Evolutionary conservation across 2,329 filamentous ascomycete species (phyloP).

Genomic region (Eurotiales sp.): DNA sequence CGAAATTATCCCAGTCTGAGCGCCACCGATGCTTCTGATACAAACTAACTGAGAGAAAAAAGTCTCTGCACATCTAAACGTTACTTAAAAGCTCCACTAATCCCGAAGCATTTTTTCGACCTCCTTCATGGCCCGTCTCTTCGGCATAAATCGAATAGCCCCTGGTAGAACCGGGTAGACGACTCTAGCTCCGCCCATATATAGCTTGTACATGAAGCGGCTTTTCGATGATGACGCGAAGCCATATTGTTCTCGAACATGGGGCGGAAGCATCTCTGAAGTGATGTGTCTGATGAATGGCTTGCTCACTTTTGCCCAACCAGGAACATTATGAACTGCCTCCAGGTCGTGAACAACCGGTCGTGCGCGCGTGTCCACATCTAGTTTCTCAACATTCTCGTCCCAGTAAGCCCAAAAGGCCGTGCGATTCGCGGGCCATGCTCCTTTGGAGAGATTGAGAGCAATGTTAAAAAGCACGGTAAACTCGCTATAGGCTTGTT

Average conservation of each 20-base stretch:
- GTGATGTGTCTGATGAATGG: slow-evolving; percentile 29
- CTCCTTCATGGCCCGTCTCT: slow-evolving; percentile 29
- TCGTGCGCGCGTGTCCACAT: slow-evolving; percentile 27
- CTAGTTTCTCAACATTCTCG: slow-evolving; percentile 25
- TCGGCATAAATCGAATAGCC: slow-evolving; percentile 27
- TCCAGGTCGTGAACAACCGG: slow-evolving; percentile 27
- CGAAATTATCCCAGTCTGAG: neutral
- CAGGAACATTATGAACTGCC: slow-evolving; percentile 24
- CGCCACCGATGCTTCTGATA: neutral
- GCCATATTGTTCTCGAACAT: slow-evolving; percentile 31
- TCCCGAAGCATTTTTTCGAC: slow-evolving; percentile 16
- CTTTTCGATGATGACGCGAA: slow-evolving; percentile 27
- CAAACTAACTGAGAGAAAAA: neutral
- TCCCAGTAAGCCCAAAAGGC: slow-evolving; percentile 38
- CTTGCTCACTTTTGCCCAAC: slow-evolving; percentile 28
- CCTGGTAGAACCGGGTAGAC: slow-evolving; percentile 32
- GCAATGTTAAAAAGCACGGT: slow-evolving; percentile 23
- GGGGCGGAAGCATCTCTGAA: slow-evolving; percentile 33
- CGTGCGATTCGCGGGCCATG: slow-evolving; percentile 29
- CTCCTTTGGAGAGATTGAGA: slow-evolving; percentile 25
- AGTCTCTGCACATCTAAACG: neutral
- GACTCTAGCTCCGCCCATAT: slow-evolving; percentile 30
- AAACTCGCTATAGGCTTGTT: slow-evolving; percentile 31
- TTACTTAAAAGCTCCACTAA: neutral
- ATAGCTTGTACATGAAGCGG: slow-evolving; percentile 26